Conservation (phyloP, 2,329 filamentous ascomycete genomes). For the Colletotrichum filicis region DNA sequence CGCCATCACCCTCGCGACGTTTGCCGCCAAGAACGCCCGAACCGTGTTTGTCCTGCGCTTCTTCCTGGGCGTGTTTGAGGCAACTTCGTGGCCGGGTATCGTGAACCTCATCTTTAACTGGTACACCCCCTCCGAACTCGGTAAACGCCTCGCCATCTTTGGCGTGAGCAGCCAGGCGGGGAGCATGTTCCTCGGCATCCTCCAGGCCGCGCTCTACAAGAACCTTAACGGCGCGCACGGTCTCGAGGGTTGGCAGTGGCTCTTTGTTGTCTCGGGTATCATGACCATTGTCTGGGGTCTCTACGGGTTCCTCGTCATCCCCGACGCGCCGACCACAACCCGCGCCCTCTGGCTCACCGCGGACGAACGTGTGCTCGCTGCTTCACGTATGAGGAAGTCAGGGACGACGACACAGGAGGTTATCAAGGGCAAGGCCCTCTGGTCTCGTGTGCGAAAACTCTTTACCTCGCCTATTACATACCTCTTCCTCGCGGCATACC, state of each 20-base stretch:
- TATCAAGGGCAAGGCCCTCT: constrained; percentile 38
- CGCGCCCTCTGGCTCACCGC: constrained; percentile 44
- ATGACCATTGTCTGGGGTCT: constrained; percentile 67
- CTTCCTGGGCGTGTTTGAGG: constrained; percentile 53
- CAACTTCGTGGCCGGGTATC: constrained; percentile 51
- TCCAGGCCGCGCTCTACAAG: constrained; percentile 64
- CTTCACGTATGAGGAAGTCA: constrained; percentile 34
- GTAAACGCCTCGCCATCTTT: constrained; percentile 61
- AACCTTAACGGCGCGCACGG: constrained; percentile 60
- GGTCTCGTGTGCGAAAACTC: constrained; percentile 39
- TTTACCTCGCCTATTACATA: constrained; percentile 39
- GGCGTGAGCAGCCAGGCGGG: constrained; percentile 62
- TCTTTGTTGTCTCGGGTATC: constrained; percentile 68
- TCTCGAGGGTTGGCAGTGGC: constrained; percentile 64
- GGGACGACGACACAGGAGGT: constrained; percentile 39
- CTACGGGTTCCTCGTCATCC: constrained; percentile 58
- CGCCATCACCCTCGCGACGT: background rate
- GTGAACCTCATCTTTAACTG: constrained; percentile 57
- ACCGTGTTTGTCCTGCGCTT: constrained; percentile 54
- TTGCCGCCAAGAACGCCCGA: constrained; percentile 22
- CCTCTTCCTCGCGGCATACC: constrained; percentile 40
- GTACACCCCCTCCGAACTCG: constrained; percentile 56
- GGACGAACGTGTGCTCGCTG: constrained; percentile 48
- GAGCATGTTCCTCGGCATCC: constrained; percentile 66
- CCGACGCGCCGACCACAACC: constrained; percentile 40